Base-by-base conservation (phyloP, 345 rosid genomes). In the Psidium friedrichsthalianum region DNA sequence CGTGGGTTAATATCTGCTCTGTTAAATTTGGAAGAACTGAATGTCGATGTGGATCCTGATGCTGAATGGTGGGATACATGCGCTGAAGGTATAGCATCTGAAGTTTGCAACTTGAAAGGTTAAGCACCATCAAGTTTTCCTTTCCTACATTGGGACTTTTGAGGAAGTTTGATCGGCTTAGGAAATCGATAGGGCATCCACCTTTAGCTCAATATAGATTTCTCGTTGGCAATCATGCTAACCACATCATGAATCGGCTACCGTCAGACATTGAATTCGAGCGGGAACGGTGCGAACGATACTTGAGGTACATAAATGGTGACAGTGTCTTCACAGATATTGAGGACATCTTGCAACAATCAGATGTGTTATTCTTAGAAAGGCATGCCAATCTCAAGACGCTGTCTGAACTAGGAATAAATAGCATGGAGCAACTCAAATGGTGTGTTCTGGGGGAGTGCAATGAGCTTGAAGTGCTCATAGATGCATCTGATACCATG, bases 361-460 rank as follows among this genome's bases (percentile, higher is more conserved):
- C 88, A 42, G 74, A 83, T 32, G 82, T 87, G 6, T 90, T 90
- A 54, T 87, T 82, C 87, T 80, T 90, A 74, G 88, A 90, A 40
- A 86, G 87, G 5, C 88, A 89, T 16, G 12, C 53, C 1, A 87
- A 85, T 21, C 78, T 81, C 1, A 58, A 2, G 42, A 87, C 16
- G 40, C 86, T 90, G 5, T 87, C 76, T 10, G 88, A 87, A 36
- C 84, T 87, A 74, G 88, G 88, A 25, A 58, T 32, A 5, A 40
- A 58, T 32, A 83, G 61, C 82, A 85, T 89, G 90, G 59, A 64
- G 22, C 52, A 87, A 29, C 85, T 88, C 47, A 85, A 85, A 18
- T 85, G 86, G 51, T 90, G 89, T 47, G 29, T 90, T 83, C 36
- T 85, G 56, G 89, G 85, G 12, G 89, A 90, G 44, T 90, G 90